These are phyloP conservation scores for Laguncularia racemosa DNA, from an alignment of 345 rosid species.

Conservation along the genomic window DNA sequence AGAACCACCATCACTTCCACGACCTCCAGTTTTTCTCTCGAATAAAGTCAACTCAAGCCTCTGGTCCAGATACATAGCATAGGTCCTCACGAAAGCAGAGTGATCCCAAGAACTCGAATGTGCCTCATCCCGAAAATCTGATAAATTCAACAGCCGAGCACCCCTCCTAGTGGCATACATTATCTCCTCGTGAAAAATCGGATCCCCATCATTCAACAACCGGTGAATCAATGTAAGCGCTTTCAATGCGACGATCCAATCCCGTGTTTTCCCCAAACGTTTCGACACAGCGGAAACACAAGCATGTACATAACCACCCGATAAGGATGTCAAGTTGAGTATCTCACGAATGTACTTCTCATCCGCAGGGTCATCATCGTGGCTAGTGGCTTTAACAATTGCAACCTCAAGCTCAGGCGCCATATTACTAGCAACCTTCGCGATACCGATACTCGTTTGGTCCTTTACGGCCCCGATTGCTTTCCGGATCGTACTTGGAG, in stretches of 20 bases:
- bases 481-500: conserved; percentile 81
- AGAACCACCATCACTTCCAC: conserved; percentile 8
- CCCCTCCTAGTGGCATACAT: conserved; percentile 65
- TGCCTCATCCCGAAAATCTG: conserved; percentile 83
- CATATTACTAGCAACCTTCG: conserved; percentile 80
- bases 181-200: conserved; percentile 67
- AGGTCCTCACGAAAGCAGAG: conserved; percentile 67
- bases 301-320: conserved; percentile 62
- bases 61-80: conserved; percentile 74
- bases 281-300: conserved; percentile 71
- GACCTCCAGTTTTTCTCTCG: conserved; percentile 46
- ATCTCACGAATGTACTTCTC: conserved; percentile 79
- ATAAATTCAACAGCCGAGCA: conserved; percentile 64
- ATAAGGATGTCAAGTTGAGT: conserved; percentile 43
- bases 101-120: conserved; percentile 97
- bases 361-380: conserved; percentile 79
- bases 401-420: conserved; percentile 98
- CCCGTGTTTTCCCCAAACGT: conserved; percentile 72
- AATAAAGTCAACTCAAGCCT: conserved; percentile 49
- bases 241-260: conserved; percentile 92
- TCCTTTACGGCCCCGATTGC: conserved; percentile 96
- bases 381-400: conserved; percentile 89
- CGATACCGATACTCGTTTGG: conserved; percentile 88
- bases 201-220: conserved; percentile 60
- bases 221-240: conserved; percentile 65